Conservation (phyloP, 2,329 filamentous ascomycete species). For the Alternaria triticina region DNA sequence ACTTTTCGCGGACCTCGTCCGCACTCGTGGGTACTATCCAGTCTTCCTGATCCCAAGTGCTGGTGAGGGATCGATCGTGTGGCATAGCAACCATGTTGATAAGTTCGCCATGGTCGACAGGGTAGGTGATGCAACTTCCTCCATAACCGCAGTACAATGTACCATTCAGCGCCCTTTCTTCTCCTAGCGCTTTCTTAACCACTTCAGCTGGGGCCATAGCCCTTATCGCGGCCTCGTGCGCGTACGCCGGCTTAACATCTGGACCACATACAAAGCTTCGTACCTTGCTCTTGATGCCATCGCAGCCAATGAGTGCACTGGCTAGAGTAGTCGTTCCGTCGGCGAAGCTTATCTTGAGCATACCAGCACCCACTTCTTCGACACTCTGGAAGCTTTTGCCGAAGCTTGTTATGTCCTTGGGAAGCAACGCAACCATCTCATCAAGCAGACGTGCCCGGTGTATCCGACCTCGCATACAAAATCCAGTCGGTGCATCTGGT, state of each 20-base stretch:
- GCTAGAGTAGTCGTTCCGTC: slow-evolving; percentile 53
- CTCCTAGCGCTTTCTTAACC: slow-evolving; percentile 56
- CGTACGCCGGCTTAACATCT: slow-evolving; percentile 57
- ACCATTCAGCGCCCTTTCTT: slow-evolving; percentile 56
- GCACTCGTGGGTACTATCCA: slow-evolving; percentile 27
- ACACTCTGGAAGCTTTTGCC: slow-evolving; percentile 24
- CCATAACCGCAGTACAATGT: slow-evolving; percentile 64
- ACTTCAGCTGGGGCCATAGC: slow-evolving; percentile 64
- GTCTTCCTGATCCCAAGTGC: slow-evolving; percentile 12
- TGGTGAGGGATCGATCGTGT: slow-evolving; percentile 10
- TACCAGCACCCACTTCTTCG: slow-evolving; percentile 18
- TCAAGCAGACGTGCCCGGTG: slow-evolving; percentile 33
- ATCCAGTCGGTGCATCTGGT: slow-evolving; percentile 3
- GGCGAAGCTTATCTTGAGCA: slow-evolving; percentile 41
- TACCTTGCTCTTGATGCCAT: slow-evolving; percentile 66
- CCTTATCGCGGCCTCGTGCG: slow-evolving; percentile 65
- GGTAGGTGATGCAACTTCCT: slow-evolving; percentile 66
- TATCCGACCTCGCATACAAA: slow-evolving; percentile 27
- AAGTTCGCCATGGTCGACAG: slow-evolving; percentile 61
- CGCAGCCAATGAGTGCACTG: slow-evolving; percentile 63
- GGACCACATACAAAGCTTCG: slow-evolving; percentile 59
- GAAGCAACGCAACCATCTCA: slow-evolving; percentile 27
- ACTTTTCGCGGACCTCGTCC: slow-evolving; percentile 24
- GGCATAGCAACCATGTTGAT: slow-evolving; percentile 55
- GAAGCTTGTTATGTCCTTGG: slow-evolving; percentile 24